Evolutionary conservation across 1,284 basidiomycete genomes (phyloP), one percentile per base, ranked within the genome.

Genomic region (Ganoderma sinense): DNA sequence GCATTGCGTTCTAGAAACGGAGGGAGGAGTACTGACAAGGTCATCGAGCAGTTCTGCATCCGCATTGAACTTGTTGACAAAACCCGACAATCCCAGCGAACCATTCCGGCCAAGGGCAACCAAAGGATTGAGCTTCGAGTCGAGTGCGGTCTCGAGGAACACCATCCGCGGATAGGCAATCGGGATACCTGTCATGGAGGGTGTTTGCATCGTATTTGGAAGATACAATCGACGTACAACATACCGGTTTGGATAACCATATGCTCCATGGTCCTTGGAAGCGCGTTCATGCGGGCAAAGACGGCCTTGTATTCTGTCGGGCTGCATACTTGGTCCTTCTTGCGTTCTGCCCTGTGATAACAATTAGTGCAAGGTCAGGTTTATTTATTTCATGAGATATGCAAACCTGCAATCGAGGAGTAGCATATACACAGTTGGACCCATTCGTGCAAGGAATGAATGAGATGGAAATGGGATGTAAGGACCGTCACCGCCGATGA

Each of bases 121-220:
- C 61, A 97, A 80, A 0, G 96, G 96, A 78, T 97, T 97, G 65
- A 91, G 85, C 80, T 93, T 96, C 60, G 88, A 91, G 56, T 92
- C 92, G 48, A 97, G 82, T n/a, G 91, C 86, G 45, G 80, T 85
- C 80, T 94, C 93, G 71, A 97, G 82, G 79, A 97, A 96, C 2
- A 95, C 94, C 94, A 98, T 95, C 62, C 97, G 91, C 26, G 97
- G 96, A 80, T 98, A 97, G 11, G 94, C 94, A 73, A 93, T 92
- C 0, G 93, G 93, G 64, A 94, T 89, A 13, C 91, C 89, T 89
- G 62, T 33, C 26, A 62, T 6, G 26, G 26, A 4, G 4, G 4
- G 11, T 20, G 23, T 69, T 45, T 61, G 40, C n/a, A 1, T 13
- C 8, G 64, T n/a, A 31, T 20, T 26, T 56, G 8, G 3, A 11